Base-by-base conservation (phyloP, 106 monocot genomes). In the Apostasia ramifera region DNA sequence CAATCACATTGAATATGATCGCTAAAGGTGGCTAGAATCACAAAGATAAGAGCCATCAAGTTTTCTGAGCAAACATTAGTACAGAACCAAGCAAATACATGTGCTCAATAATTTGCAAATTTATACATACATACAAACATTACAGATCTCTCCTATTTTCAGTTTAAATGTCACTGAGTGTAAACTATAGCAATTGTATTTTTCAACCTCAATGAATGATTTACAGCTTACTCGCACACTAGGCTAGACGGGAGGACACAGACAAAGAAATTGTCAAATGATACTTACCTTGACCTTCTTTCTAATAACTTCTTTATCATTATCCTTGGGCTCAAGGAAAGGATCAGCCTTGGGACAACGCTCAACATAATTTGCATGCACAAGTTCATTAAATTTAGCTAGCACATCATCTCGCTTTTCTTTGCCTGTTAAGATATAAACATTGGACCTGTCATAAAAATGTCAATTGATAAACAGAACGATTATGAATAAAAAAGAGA, bases 311-410 rank as follows among this genome's bases (percentile, higher is more conserved):
- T 73, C 57, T 61, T 71, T 77, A 59, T 84, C 85, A 6, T 86
- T 84, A 55, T 44, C 3, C 43, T 49, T 11, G n/a, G 80, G 71
- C 46, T 70, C 53, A 57, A 98, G 55, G 53, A 90, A 83, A 47
- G 98, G 98, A 62, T 93, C 98, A 61, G 89, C 65, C 68, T 70
- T 89, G 73, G 93, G 98, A 71, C 98, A 98, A 57, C 85, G 89
- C 71, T 98, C 98, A 53, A 98, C 80, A 82, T 93, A 98, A 53
- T 71, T 83, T 51, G 79, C 74, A 71, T 69, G 72, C 11, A 90
- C 78, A 66, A 98, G 87, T 75, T 73, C 75, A 73, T 93, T 74
- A 61, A 98, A 88, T 44, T 54, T 76, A 43, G n/a, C 59, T 59
- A 75, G 81, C 61, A 88, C 8, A 55, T 50, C 44, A 68, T 84